Base-by-base conservation (phyloP, 1,284 basidiomycete species). In the Cutaneotrichosporon sp. region DNA sequence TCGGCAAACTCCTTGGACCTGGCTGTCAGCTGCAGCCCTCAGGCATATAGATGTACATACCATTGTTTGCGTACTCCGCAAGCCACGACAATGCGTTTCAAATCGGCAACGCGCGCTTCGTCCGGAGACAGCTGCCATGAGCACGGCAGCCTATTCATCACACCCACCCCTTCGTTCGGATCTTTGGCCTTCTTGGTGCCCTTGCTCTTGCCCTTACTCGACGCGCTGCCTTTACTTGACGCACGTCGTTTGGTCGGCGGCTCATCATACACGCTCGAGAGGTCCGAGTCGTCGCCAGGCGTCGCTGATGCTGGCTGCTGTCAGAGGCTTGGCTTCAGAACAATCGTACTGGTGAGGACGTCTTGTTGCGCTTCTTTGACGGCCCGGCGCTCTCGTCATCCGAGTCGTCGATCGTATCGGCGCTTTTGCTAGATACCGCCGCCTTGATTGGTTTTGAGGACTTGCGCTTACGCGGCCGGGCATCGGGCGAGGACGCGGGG, bases 61-160 rank as follows among this genome's bases (percentile, higher is more conserved):
- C 89, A 92, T 23, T 82, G 78, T 73, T 88, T 90, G 51, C 88
- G 82, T 5, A 87, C 79, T 4, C 89, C 89, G 61, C 90, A 91
- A 0, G 86, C 86, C 8, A 81, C 73, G 1, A 92, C 82, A 20
- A 88, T 77, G 21, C 61, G 55, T 55, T 74, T 75, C 37, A 74
- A 53, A 39, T 73, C 67, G 9, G 64, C 67, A 3, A 73, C 57
- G 22, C 59, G 62, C 12, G 63, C 65, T 49, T 74, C 71, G 21
- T 70, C 70, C 0, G 61, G 56, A 1, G 65, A 59, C 1, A 68
- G 56, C 69, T 70, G 57, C 3, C 18, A 13, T 22, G 45, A 52
- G 46, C 52, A 43, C 42, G 33, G 1, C 13, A 22, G 7, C 4
- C n/a, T 1, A 14, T 5, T 18, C 1, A 4, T 21, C 8, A 9